Base-by-base conservation (phyloP, 345 rosid genomes). In the Noccaea bulbosa region DNA sequence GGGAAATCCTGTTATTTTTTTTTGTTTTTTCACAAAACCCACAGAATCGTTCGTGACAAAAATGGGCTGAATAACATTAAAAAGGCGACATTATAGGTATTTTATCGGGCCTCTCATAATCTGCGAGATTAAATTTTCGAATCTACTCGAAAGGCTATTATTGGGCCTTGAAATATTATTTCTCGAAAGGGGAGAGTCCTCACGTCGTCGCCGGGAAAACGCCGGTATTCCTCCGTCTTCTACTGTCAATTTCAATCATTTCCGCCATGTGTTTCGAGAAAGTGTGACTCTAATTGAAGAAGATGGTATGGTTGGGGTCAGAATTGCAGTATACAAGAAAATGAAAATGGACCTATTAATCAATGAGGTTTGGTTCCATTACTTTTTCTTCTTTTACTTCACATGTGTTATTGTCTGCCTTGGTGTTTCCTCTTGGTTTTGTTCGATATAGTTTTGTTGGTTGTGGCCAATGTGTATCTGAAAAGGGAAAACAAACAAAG, bases 331-430 rank as follows among this genome's bases (percentile, higher is more conserved):
- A 40, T 40, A 70, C 45, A 50, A 60, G 68, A 61, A 60, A 47
- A 53, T 52, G 4, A 10, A 52, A 46, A 35, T 53, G 62, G 70
- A 45, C 76, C 70, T 35, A 17, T 54, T 44, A 8, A 32, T 61
- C 16, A 45, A 24, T 39, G 76, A 62, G 40, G 56, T 62, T 71
- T 71, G 47, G 47, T 53, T 71, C 10, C 63, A 43, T 54, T 63
- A 35, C 12, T 55, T 14, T 47, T 0, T 34, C 47, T 33, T 35
- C n/a, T 33, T 1, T 63, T 22, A 17, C 47, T 56, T 37, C 16
- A 39, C 71, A 56, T 56, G 66, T 73, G 71, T 47, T 54, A 56
- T 48, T 73, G 66, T 65, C 77, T 73, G 59, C 66, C 44, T 56
- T 73, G 58, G 12, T 64, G 65, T 39, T 39, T 55, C 43, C 47